phyloP scores from a whole-genome alignment of 768 basidiomycete genomes.

The Xanthoconium purpureum region DNA sequence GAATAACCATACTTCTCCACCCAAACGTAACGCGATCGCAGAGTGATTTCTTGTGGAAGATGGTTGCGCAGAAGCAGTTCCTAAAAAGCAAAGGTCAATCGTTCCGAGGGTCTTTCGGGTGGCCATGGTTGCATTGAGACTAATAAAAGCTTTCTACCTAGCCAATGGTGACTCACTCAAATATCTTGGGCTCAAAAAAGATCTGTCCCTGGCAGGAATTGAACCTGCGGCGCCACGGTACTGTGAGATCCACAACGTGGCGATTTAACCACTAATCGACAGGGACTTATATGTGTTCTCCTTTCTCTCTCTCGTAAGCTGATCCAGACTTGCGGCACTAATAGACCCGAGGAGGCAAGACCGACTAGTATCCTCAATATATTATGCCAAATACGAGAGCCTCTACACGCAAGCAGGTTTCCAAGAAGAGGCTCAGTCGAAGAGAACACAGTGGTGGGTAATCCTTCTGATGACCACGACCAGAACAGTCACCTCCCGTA shows the following conservation, averaged over 20 bases:
- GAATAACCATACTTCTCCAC: constrained; percentile 76
- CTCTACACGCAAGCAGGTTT: background rate
- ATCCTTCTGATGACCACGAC: no score
- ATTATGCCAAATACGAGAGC: constrained; percentile 11
- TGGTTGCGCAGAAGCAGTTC: constrained; percentile 79
- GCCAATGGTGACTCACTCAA: no score
- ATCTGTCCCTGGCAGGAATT: constrained; percentile 38
- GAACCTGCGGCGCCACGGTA: constrained; percentile 39
- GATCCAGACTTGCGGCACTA: no score
- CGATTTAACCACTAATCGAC: constrained; percentile 45
- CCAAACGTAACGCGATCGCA: constrained; percentile 61
- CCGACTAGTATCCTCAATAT: background rate
- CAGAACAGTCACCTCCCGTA: background rate
- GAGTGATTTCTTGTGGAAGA: constrained; percentile 80
- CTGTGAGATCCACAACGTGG: constrained; percentile 38
- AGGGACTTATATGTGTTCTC: constrained; percentile 26
- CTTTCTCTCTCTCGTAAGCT: no score
- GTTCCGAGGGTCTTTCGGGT: constrained; percentile 26
- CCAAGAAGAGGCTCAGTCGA: background rate
- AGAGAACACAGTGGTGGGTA: background rate
- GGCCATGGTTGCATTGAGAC: constrained; percentile 9
- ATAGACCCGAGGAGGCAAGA: no score
- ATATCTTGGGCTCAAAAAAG: constrained; percentile 4
- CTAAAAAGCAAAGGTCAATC: constrained; percentile 69
- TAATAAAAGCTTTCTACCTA: background rate